Percentiles rank a stretch among this genome's conserved stretches.
Conservation (phyloP, 345 rosid species). For the Crucihimalaya himalaica region DNA sequence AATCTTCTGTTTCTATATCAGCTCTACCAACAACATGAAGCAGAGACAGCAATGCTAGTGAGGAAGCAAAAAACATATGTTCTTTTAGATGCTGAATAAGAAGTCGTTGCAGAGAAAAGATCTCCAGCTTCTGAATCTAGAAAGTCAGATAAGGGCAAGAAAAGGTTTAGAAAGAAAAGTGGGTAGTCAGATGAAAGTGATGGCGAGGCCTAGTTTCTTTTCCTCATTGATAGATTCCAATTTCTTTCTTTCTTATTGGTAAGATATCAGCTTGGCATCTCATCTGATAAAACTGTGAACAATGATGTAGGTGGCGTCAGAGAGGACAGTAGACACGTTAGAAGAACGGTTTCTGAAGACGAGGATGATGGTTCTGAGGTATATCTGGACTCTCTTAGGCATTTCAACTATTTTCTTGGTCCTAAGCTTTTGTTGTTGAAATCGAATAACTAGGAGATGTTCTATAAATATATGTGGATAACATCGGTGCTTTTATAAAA, state of each 20-base stretch:
- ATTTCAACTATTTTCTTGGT: background rate
- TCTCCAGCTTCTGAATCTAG: conserved; percentile 48
- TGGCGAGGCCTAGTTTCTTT: conserved; percentile 59
- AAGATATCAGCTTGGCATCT: conserved; percentile 27
- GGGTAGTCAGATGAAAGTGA: conserved; percentile 72
- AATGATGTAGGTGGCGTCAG: conserved; percentile 54
- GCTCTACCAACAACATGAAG: conserved; percentile 84
- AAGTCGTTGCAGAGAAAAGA: conserved; percentile 35
- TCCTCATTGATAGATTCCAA: conserved; percentile 15
- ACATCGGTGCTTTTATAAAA: background rate
- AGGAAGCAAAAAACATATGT: conserved; percentile 71
- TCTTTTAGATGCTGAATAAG: conserved; percentile 74
- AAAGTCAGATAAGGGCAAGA: conserved; percentile 53
- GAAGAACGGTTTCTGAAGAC: conserved; percentile 54
- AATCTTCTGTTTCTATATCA: conserved; percentile 26
- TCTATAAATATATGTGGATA: background rate
- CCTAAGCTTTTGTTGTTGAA: conserved; percentile 9
- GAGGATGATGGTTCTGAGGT: conserved; percentile 85
- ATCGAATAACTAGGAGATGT: background rate
- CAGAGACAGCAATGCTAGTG: conserved; percentile 77
- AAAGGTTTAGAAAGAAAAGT: conserved; percentile 83
- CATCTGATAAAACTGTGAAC: conserved; percentile 29
- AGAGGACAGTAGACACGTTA: conserved; percentile 55
- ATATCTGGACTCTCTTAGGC: conserved; percentile 26
- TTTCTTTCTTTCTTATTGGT: conserved; percentile 31